Percentiles rank a stretch among this genome's conserved stretches.
These are phyloP conservation scores for Spathaspora girioi DNA, from an alignment of 805 yeast genomes.

Conservation along the genomic window DNA sequence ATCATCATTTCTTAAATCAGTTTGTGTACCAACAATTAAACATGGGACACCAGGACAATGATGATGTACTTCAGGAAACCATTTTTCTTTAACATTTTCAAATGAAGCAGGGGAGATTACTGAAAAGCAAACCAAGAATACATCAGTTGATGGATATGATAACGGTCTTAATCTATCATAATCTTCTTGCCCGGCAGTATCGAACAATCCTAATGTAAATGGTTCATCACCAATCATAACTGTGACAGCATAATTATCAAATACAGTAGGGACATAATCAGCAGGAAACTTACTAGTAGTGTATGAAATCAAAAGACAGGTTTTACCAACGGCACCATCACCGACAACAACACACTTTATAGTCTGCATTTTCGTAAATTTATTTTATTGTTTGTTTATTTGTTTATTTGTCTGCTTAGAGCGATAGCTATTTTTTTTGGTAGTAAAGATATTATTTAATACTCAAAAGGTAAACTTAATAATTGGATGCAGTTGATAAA, in stretches of 20 bases:
- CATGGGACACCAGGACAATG: constrained; percentile 99
- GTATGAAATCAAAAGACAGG: constrained; percentile 91
- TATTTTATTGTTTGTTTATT: neutral
- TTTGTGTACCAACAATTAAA: constrained; percentile 94
- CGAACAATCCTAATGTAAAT: constrained; percentile 93
- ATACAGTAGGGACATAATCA: constrained; percentile 98
- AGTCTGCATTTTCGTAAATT: constrained; percentile 41
- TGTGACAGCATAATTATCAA: constrained; percentile 91
- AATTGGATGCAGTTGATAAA: too few species aligned
- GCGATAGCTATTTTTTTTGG: too few species aligned
- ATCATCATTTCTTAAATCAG: constrained; percentile 91
- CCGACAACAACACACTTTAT: constrained; percentile 98
- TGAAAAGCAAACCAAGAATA: constrained; percentile 90
- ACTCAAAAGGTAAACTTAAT: too few species aligned
- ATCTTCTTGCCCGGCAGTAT: constrained; percentile 99
- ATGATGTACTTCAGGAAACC: constrained; percentile 96
- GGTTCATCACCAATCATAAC: constrained; percentile 98
- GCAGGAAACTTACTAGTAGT: constrained; percentile 97
- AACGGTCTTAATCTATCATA: constrained; percentile 96
- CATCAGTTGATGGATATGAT: constrained; percentile 96
- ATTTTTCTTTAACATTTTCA: constrained; percentile 95
- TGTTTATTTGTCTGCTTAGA: too few species aligned
- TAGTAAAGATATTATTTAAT: too few species aligned
- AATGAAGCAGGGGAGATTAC: constrained; percentile 96
- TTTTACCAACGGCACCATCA: constrained; percentile 99